Conservation (phyloP, 2,329 filamentous ascomycete species). For the Hypoxylon sp. region DNA sequence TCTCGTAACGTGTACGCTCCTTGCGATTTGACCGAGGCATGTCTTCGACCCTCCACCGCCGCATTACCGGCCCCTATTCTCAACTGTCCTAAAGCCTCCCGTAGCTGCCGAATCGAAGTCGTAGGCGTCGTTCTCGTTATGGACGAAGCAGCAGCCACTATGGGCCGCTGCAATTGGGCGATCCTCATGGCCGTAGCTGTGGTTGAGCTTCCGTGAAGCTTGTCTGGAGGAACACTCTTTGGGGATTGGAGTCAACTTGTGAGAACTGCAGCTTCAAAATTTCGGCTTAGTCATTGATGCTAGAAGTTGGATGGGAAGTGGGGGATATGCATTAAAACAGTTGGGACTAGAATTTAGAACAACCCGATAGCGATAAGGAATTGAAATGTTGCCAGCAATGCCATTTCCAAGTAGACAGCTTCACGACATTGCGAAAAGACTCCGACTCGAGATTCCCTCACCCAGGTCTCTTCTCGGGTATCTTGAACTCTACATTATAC, state of each 20-base stretch:
- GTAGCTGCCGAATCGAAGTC: conserved; percentile 51
- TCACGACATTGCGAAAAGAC: neutral
- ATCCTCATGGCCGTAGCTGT: conserved; percentile 54
- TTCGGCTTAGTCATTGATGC: conserved; percentile 54
- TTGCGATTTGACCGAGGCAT: conserved; percentile 72
- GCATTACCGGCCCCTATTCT: conserved; percentile 52
- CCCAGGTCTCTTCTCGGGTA: neutral
- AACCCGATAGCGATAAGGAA: conserved; percentile 45
- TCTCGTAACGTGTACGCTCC: conserved; percentile 74
- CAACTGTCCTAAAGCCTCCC: conserved; percentile 49
- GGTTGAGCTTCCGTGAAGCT: conserved; percentile 30
- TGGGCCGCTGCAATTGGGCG: conserved; percentile 58
- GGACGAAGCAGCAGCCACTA: conserved; percentile 54
- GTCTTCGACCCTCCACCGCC: conserved; percentile 62
- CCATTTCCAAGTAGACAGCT: conserved; percentile 21
- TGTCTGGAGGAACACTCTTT: neutral
- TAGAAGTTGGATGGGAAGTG: neutral
- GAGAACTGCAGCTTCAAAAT: conserved; percentile 46
- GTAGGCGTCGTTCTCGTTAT: conserved; percentile 41
- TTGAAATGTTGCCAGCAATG: conserved; percentile 46
- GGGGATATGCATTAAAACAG: neutral
- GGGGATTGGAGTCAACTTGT: conserved; percentile 21
- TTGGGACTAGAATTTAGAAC: neutral
- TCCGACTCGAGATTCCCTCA: neutral
- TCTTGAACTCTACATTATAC: neutral